Percentiles rank a stretch among this genome's conserved stretches.
phyloP scores from a whole-genome alignment of 2,329 filamentous ascomycete genomes.

The Fusarium denticulatum region DNA sequence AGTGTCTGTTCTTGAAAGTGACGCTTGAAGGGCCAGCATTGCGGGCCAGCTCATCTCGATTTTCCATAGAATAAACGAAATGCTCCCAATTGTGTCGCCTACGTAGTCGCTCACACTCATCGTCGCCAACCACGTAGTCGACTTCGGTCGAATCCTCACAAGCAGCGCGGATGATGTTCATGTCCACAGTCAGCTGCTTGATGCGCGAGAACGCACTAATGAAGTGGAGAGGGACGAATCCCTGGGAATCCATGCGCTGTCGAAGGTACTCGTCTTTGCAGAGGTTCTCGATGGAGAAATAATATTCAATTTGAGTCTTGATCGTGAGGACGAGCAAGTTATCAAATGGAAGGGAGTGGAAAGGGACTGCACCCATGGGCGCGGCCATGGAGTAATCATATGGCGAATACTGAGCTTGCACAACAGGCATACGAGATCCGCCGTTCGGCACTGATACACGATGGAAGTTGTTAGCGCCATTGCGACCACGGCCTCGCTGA shows the following conservation, averaged over 20 bases:
- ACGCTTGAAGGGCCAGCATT: conserved; percentile 70
- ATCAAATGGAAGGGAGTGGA: conserved; percentile 60
- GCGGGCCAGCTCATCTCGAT: conserved; percentile 78
- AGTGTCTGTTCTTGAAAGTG: conserved; percentile 50
- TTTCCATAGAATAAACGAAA: conserved; percentile 77
- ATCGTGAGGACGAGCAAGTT: conserved; percentile 59
- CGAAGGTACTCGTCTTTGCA: conserved; percentile 92
- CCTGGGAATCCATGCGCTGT: conserved; percentile 93
- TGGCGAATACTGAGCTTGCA: conserved; percentile 49
- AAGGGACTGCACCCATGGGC: conserved; percentile 51
- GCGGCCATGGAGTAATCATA: conserved; percentile 54
- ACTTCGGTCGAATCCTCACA: conserved; percentile 77
- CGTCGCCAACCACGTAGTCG: conserved; percentile 78
- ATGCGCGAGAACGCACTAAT: conserved; percentile 87
- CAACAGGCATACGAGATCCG: conserved; percentile 48
- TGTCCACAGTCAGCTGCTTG: conserved; percentile 61
- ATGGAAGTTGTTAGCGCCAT: conserved; percentile 49
- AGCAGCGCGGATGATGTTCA: conserved; percentile 77
- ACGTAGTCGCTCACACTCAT: conserved; percentile 82
- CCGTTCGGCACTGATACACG: conserved; percentile 54
- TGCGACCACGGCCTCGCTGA: conserved; percentile 51
- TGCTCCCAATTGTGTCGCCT: conserved; percentile 79
- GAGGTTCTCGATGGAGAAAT: conserved; percentile 95
- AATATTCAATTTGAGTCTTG: conserved; percentile 79
- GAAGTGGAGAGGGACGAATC: conserved; percentile 83